Evolutionary conservation across 2,329 filamentous ascomycete species (phyloP).

Genomic region (Aspergillus sp.): DNA sequence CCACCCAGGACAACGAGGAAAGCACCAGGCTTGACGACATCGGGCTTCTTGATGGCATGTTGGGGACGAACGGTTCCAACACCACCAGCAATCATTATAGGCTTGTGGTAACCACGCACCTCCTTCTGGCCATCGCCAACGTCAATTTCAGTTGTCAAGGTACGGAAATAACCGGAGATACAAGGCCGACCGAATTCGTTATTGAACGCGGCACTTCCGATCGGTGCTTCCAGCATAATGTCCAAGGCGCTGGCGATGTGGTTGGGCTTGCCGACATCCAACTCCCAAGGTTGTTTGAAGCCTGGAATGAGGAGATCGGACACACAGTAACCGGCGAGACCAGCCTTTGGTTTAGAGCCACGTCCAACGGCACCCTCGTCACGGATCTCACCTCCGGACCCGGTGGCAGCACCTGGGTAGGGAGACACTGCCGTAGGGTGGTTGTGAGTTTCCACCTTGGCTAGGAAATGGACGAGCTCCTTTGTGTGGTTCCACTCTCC

Average conservation of each 20-base stretch:
- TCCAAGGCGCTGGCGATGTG: conserved; percentile 94
- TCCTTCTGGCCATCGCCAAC: conserved; percentile 64
- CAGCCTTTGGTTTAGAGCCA: conserved; percentile 89
- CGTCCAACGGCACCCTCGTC: conserved; percentile 93
- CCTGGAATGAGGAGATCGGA: conserved; percentile 90
- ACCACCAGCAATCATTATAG: conserved; percentile 96
- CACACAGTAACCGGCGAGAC: conserved; percentile 89
- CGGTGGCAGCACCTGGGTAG: conserved; percentile 89
- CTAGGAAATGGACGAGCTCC: conserved; percentile 81
- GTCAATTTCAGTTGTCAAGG: conserved; percentile 70
- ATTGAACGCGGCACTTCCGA: conserved; percentile 93
- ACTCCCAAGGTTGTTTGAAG: conserved; percentile 81
- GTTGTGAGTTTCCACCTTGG: conserved; percentile 98
- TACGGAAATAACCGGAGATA: conserved; percentile 87
- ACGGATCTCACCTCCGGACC: conserved; percentile 91
- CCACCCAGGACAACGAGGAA: conserved; percentile 91
- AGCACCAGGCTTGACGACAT: conserved; percentile 79
- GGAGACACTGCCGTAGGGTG: conserved; percentile 95
- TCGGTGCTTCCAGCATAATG: conserved; percentile 96
- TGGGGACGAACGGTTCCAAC: conserved; percentile 88
- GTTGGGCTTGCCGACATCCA: conserved; percentile 81
- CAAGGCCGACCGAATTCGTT: conserved; percentile 95
- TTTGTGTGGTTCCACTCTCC: conserved; percentile 85
- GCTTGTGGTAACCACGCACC: conserved; percentile 92
- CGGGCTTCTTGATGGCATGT: conserved; percentile 81